A percentile compares a stretch with the other conserved stretches of the same genome.
Conservation (phyloP, 2,329 filamentous ascomycete genomes). For the Lachnellula subtilissima region DNA sequence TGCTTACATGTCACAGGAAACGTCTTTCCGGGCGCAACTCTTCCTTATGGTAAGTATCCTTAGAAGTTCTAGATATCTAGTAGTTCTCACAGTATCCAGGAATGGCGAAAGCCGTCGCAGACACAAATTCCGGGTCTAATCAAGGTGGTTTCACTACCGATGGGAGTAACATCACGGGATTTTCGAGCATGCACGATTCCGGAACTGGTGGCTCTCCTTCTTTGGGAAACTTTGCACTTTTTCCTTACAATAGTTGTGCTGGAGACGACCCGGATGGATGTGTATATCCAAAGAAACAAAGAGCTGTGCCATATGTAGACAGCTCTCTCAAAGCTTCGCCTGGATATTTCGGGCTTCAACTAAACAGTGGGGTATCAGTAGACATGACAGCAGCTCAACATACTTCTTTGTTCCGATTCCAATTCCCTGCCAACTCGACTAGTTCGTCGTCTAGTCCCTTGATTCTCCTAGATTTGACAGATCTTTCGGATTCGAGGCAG, state of each 20-base stretch:
- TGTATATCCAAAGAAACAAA: constrained; percentile 45
- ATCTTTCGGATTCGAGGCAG: constrained; percentile 55
- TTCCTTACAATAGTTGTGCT: constrained; percentile 38
- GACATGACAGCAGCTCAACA: constrained; percentile 65
- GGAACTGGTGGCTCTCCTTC: constrained; percentile 43
- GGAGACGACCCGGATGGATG: constrained; percentile 51
- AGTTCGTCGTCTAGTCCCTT: constrained; percentile 43
- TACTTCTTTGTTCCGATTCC: constrained; percentile 61
- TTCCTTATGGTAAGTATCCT: constrained; percentile 38
- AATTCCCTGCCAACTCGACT: constrained; percentile 43
- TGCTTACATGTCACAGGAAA: constrained; percentile 29
- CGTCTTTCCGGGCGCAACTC: constrained; percentile 50
- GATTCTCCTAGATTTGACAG: constrained; percentile 60
- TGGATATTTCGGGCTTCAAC: constrained; percentile 58
- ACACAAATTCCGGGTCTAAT: constrained; percentile 42
- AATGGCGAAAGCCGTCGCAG: constrained; percentile 52
- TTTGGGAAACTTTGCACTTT: constrained; percentile 43
- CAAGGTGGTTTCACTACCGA: constrained; percentile 44
- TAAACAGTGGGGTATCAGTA: constrained; percentile 51
- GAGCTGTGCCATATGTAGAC: constrained; percentile 40
- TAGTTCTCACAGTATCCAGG: constrained; percentile 31
- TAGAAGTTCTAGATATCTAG: neutral
- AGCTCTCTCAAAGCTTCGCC: constrained; percentile 51
- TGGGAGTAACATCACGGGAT: constrained; percentile 45
- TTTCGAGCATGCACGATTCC: constrained; percentile 43